Base-by-base conservation (phyloP, 163 green algal genomes). In the Prototheca wickerhamii region DNA sequence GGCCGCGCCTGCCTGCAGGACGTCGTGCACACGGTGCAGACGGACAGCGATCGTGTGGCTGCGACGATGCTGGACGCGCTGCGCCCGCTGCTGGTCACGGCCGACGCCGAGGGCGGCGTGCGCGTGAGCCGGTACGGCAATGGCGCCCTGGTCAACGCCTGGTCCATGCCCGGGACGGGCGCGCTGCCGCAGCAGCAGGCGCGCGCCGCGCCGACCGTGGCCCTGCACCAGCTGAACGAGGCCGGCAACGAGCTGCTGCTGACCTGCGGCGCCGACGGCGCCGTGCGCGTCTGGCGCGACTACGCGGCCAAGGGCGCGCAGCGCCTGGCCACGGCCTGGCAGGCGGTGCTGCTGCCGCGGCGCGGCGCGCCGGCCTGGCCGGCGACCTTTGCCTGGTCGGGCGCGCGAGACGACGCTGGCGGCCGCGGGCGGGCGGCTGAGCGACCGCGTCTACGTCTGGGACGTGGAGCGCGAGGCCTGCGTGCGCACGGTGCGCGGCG, bases 271-370 rank as follows among this genome's bases (percentile, higher is more conserved):
- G 71, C 73, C 20, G 87, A 95, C 55, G 89, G 89, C 1, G 70
- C 72, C 4, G 86, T 95, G 64, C 79, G 84, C 5, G 74, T 94
- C 23, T 96, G 88, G 88, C 81, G 89, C 34, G 66, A 85, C 64
- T 90, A 89, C 72, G 71, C 79, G 3, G 67, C 77, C 40, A 40
- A 63, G 2, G 70, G 70, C 5, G 58, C 70, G 35, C 82, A 93
- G 65, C 70, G 72, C 12, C 76, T 90, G 30, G 85, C 84, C 5
- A 83, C 82, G 0, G 80, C 85, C 6, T 92, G 70, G 79, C 70
- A 76, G 74, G 71, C 78, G 20, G 74, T 78, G 44, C 62, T 72
- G 32, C 25, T 83, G 59, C n/a, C 61, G 25, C 12, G n/a, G 21
- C 6, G 26, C 17, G 58, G 70, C 49, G 31, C n/a, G 12, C 46